Percentiles rank a stretch among this genome's conserved stretches.
These are phyloP conservation scores for Kazachstania martiniae DNA, from an alignment of 805 yeast genomes.

Conservation along the genomic window DNA sequence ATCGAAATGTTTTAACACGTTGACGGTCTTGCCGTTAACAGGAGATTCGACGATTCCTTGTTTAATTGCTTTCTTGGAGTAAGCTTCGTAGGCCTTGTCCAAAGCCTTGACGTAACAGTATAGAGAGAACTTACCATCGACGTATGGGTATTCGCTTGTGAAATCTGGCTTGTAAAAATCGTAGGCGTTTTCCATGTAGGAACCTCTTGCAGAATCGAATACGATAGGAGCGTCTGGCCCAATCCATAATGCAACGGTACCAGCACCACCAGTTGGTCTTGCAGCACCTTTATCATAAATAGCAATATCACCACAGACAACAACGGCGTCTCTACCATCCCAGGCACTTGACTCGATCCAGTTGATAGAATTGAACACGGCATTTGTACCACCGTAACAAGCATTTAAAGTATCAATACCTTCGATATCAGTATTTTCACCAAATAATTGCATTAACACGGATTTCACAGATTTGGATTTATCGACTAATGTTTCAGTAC, in stretches of 20 bases:
- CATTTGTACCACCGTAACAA: conserved; percentile 97
- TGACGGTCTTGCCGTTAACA: conserved; percentile 46
- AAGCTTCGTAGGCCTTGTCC: conserved; percentile 74
- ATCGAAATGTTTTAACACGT: conserved; percentile 67
- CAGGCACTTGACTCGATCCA: conserved; percentile 94
- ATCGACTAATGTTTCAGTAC: conserved; percentile 94
- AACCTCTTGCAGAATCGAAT: conserved; percentile 79
- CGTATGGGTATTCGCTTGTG: conserved; percentile 91
- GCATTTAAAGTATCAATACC: conserved; percentile 96
- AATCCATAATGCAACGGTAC: conserved; percentile 85
- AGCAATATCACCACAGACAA: conserved; percentile 96
- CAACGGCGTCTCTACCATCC: conserved; percentile 98
- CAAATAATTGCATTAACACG: conserved; percentile 83
- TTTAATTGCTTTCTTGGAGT: conserved; percentile 63
- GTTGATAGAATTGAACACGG: conserved; percentile 84
- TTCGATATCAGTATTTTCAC: conserved; percentile 77
- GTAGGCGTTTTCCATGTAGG: conserved; percentile 93
- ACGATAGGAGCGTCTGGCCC: conserved; percentile 98
- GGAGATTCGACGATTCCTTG: conserved; percentile 35
- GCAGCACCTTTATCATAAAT: conserved; percentile 95
- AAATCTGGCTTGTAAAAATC: conserved; percentile 98
- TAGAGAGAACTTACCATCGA: conserved; percentile 93
- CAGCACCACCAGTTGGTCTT: conserved; percentile 99
- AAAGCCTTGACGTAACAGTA: conserved; percentile 89
- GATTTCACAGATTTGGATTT: conserved; percentile 95